Base-by-base conservation (phyloP, 1,139 yeast genomes). In the Taphrina betulina region DNA sequence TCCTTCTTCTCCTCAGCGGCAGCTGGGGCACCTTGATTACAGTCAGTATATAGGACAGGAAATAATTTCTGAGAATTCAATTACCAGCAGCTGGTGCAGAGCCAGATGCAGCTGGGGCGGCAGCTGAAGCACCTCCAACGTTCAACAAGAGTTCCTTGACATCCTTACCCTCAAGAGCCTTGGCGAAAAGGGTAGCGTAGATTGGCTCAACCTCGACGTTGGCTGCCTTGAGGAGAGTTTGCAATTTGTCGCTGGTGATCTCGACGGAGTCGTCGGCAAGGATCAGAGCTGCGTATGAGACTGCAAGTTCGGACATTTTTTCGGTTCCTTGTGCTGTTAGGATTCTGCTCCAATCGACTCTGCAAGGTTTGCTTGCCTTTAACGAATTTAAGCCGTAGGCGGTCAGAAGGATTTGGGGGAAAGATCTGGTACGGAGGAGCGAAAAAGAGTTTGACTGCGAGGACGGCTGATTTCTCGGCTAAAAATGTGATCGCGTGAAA, bases 131-230 rank as follows among this genome's bases (percentile, higher is more conserved):
- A 68, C 80, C 82, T 65, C 87, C 82, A 77, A 87, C 80, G 73
- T 87, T 83, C 77, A 82, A 80, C 73, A 87, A 80, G 74, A 88
- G 79, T 71, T 86, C 90, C 83, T 90, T 90, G 75, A 92, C 78
- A 82, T 90, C 82, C 81, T 87, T 86, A 75, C 96, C 96, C 77
- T 85, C 95, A 72, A 92, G 82, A 73, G 97, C 97, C 81, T 87
- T 85, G 71, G 97, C 94, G 80, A 79, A 92, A 71, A 82, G 71
- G 87, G 89, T 72, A 95, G 87, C 96, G 97, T 78, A 63, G 72
- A 77, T 80, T 69, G 77, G 72, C 72, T 89, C 96, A 71, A 88
- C 84, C 63, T 79, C 77, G 69, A 92, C 88, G 76, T 92, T 90
- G 70, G 96, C 96, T 69, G 95, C 90, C 75, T 82, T 77, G 76